phyloP scores from a whole-genome alignment of 192 early-diverging fungal genomes.

The Diversispora epigaea region DNA sequence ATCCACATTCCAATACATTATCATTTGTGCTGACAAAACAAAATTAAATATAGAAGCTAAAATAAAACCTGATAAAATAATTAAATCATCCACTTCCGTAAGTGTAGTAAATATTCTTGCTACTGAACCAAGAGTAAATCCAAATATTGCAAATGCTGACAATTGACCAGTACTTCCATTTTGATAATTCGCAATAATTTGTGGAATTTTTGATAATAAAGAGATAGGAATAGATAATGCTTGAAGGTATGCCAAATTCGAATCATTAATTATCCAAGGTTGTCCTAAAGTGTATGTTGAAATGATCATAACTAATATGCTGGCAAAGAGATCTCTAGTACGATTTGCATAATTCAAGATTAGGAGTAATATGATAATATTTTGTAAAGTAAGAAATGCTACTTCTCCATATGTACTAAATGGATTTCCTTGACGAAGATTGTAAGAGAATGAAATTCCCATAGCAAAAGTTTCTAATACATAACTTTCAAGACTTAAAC shows the following conservation, averaged over 20 bases:
- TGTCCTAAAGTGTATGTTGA: slow-evolving; percentile 58
- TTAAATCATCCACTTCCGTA: slow-evolving; percentile 82
- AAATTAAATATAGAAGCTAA: slow-evolving; percentile 76
- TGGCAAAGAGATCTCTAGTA: slow-evolving; percentile 37
- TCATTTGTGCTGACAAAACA: slow-evolving; percentile 73
- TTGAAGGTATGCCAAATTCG: slow-evolving; percentile 66
- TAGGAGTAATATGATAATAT: slow-evolving; percentile 72
- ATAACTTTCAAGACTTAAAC: slow-evolving; percentile 78
- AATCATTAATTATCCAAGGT: slow-evolving; percentile 41
- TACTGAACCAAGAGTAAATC: slow-evolving; percentile 82
- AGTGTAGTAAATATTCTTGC: slow-evolving; percentile 92
- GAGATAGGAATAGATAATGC: slow-evolving; percentile 75
- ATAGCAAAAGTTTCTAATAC: slow-evolving; percentile 82
- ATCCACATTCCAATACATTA: slow-evolving; percentile 71
- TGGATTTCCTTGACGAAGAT: slow-evolving; percentile 76
- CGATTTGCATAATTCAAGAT: slow-evolving; percentile 62
- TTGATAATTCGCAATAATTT: slow-evolving; percentile 81
- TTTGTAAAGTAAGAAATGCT: slow-evolving; percentile 82
- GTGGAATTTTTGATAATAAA: slow-evolving; percentile 82
- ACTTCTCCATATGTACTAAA: slow-evolving; percentile 88
- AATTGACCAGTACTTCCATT: slow-evolving; percentile 88
- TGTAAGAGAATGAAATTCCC: slow-evolving; percentile 82
- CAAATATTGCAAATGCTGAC: slow-evolving; percentile 84
- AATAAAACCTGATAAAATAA: slow-evolving; percentile 69
- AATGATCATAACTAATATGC: slow-evolving; percentile 42